Conservation (phyloP, 805 yeast genomes). For the Candida insectalens region DNA sequence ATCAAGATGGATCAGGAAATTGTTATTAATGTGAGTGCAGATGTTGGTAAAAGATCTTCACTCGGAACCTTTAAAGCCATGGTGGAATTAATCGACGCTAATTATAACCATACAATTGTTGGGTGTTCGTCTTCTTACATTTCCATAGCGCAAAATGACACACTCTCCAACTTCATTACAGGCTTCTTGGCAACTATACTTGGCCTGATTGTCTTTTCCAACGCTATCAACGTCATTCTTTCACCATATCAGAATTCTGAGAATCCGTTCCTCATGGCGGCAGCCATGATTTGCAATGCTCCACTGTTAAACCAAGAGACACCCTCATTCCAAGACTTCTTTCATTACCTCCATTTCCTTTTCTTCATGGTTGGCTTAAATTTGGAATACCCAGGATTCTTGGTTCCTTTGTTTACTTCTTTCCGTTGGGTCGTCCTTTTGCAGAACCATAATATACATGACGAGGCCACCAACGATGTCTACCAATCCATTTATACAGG, state of each 20-base stretch:
- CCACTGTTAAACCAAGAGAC: slow-evolving; percentile 45
- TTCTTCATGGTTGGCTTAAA: slow-evolving; percentile 46
- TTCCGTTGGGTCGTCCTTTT: slow-evolving; percentile 50
- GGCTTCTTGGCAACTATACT: slow-evolving; percentile 31
- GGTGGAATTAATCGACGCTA: slow-evolving; percentile 33
- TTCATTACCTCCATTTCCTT: slow-evolving; percentile 49
- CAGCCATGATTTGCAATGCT: slow-evolving; percentile 51
- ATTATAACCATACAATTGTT: slow-evolving; percentile 24
- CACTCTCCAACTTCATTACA: slow-evolving; percentile 30
- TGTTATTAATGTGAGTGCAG: slow-evolving; percentile 15
- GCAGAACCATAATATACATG: slow-evolving; percentile 5
- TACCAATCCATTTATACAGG: slow-evolving; percentile 31
- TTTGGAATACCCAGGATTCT: slow-evolving; percentile 53
- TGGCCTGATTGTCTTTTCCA: slow-evolving; percentile 25
- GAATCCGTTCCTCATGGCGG: slow-evolving; percentile 39
- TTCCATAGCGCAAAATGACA: slow-evolving; percentile 35
- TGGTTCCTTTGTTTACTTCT: slow-evolving; percentile 41
- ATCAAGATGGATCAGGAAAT: slow-evolving; percentile 16
- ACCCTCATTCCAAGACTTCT: slow-evolving; percentile 39
- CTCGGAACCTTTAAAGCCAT: slow-evolving; percentile 37
- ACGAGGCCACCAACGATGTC: slow-evolving; percentile 23
- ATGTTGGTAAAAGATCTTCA: slow-evolving; percentile 17
- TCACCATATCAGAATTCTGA: slow-evolving; percentile 54
- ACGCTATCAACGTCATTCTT: slow-evolving; percentile 27
- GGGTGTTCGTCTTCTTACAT: slow-evolving; percentile 40